phyloP scores from a whole-genome alignment of 169 alveolate genomes.

The Plasmodium gaboni region DNA sequence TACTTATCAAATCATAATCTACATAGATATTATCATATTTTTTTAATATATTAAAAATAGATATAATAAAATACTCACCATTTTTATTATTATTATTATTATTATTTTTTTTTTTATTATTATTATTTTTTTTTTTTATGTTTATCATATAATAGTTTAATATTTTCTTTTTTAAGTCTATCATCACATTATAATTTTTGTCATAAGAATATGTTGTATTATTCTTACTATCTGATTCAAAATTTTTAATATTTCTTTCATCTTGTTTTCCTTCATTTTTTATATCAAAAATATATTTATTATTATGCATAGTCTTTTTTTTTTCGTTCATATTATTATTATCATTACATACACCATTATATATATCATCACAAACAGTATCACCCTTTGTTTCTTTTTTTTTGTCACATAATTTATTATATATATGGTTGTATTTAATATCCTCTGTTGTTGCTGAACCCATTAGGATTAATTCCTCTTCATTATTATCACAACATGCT shows the following conservation, averaged over 20 bases:
- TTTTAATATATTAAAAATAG: slow-evolving; percentile 37
- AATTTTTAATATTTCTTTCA: no score
- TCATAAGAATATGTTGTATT: background rate
- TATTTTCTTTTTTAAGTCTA: slow-evolving; percentile 1
- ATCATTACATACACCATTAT: background rate
- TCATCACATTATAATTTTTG: background rate
- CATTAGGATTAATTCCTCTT: background rate
- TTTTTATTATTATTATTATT: background rate
- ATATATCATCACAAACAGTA: background rate
- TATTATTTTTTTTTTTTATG: background rate
- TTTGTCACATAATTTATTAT: background rate
- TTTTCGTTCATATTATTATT: background rate
- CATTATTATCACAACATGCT: background rate
- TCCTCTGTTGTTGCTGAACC: no score
- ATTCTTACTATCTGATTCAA: background rate
- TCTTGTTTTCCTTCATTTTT: background rate
- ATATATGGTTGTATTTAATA: no score
- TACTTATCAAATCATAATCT: slow-evolving; percentile 12
- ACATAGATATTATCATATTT: slow-evolving; percentile 31
- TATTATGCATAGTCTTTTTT: background rate
- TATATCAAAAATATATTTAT: background rate
- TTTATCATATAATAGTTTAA: slow-evolving; percentile 21
- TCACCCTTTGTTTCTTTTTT: background rate
- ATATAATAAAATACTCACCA: background rate
- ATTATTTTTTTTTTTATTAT: no score